Percentiles rank a stretch among this genome's conserved stretches.
phyloP scores from a whole-genome alignment of 2,329 filamentous ascomycete genomes.

The Talaromyces verruculosus region DNA sequence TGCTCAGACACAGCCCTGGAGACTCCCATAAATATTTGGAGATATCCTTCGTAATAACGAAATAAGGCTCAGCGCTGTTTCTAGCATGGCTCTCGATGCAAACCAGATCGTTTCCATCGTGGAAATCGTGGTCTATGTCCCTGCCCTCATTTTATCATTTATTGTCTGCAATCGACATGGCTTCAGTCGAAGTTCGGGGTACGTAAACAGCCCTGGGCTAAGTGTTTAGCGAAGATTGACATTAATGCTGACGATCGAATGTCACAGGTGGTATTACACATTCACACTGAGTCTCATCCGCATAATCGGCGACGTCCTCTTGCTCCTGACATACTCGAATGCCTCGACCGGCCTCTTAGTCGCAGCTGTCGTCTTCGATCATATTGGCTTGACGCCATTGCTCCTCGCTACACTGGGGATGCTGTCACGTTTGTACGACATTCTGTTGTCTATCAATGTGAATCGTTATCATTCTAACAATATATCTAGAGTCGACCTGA shows the following conservation, averaged over 20 bases:
- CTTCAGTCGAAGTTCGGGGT: constrained; percentile 15
- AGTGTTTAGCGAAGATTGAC: not conserved
- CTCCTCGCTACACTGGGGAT: constrained; percentile 6
- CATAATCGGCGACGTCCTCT: not conserved
- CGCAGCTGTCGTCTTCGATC: not conserved
- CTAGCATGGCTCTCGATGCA: not conserved
- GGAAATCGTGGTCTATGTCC: constrained; percentile 9
- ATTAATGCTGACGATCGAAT: not conserved
- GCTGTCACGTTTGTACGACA: constrained; percentile 5
- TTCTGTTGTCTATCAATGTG: not conserved
- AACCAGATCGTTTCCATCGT: constrained; percentile 1
- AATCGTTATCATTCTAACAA: no score
- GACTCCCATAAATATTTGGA: not conserved
- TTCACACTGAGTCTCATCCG: constrained; percentile 9
- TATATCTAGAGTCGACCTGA: constrained; percentile 3
- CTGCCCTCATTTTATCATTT: not conserved
- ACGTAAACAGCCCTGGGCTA: not conserved
- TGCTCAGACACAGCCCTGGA: not conserved
- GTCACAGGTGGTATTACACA: constrained; percentile 13
- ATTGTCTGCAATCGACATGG: constrained; percentile 12
- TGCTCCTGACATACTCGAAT: constrained; percentile 1
- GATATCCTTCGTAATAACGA: not conserved
- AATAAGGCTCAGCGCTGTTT: not conserved
- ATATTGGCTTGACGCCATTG: constrained; percentile 11
- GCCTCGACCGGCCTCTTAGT: not conserved